Base-by-base conservation (phyloP, 495 filamentous ascomycete genomes). In the Neurospora africana region DNA sequence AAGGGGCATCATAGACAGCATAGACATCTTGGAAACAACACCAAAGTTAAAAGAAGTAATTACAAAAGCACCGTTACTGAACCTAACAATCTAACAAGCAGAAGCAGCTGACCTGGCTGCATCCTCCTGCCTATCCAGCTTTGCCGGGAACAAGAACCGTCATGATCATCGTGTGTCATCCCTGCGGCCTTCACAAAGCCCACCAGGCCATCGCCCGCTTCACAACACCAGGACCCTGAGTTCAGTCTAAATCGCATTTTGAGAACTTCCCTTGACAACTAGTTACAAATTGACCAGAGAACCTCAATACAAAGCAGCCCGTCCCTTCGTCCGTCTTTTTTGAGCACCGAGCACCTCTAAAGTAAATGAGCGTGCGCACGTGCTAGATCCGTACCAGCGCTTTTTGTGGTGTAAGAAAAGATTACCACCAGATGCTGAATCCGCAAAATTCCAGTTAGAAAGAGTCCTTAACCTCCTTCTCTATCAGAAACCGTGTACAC, bases 191-290 rank as follows among this genome's bases (percentile, higher is more conserved):
- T 33, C 53, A 65, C 53, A 65, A 65, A 65, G 15, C 23, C 53
- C 27, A 19, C 53, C 53, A 27, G 53, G 53, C 53, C 53, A 65
- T 19, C 53, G 53, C 27, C 53, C 27, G 15, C 53, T 65, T 65
- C 33, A 40, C 39, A 68, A 68, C 21, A 70, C 40, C 23, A 71
- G 43, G 53, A 65, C 71, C 69, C 58, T 70, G 53, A 73, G 44
- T 78, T 81, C 77, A 76, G 79, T 79, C 79, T 81, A 80, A 72
- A 70, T 76, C 71, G 74, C 77, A 79, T 81, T 79, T 78, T 80
- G 72, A 69, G 71, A 75, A 80, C 74, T 72, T 80, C 74, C 73
- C 69, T 33, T 74, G 53, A 76, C 72, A 71, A 74, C 78, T 80
- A 79, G 74, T 72, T 77, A 79, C 78, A 79, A 70, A 75, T 58